Evolutionary conservation across 164 flowering plant genomes (phyloP).

Genomic region (Paratinospora sagittata): DNA sequence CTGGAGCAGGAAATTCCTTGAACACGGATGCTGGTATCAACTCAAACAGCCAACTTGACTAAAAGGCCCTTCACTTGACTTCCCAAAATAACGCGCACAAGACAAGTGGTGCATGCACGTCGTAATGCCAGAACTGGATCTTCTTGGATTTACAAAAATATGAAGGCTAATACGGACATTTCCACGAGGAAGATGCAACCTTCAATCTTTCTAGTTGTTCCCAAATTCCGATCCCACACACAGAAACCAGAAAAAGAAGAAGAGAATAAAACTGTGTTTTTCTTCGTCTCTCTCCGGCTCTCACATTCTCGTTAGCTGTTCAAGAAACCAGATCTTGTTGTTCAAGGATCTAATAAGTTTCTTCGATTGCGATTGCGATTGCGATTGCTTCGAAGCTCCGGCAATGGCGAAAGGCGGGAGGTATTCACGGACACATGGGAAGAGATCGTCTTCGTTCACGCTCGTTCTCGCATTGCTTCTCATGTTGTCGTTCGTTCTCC

Average conservation of each 20-base stretch:
- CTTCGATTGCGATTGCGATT: too few species aligned
- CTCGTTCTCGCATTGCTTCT: too few species aligned
- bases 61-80: not conserved
- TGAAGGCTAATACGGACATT: not conserved
- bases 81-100: too few species aligned
- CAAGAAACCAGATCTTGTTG: not conserved
- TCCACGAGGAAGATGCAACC: not conserved
- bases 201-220: not conserved
- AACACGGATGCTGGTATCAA: too few species aligned
- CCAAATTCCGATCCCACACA: not conserved
- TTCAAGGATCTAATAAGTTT: too few species aligned
- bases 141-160: not conserved
- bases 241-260: not conserved
- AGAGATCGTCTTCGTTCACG: too few species aligned
- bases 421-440: too few species aligned
- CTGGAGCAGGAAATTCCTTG: constrained; percentile 1
- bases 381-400: too few species aligned
- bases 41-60: not conserved
- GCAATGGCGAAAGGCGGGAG: too few species aligned
- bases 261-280: not conserved
- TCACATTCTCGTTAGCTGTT: not conserved
- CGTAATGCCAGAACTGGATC: too few species aligned
- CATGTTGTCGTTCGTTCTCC: too few species aligned
- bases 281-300: not conserved
- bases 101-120: too few species aligned